Evolutionary conservation across 306 rosid species (phyloP).

Genomic region (Vigna nakashimae): DNA sequence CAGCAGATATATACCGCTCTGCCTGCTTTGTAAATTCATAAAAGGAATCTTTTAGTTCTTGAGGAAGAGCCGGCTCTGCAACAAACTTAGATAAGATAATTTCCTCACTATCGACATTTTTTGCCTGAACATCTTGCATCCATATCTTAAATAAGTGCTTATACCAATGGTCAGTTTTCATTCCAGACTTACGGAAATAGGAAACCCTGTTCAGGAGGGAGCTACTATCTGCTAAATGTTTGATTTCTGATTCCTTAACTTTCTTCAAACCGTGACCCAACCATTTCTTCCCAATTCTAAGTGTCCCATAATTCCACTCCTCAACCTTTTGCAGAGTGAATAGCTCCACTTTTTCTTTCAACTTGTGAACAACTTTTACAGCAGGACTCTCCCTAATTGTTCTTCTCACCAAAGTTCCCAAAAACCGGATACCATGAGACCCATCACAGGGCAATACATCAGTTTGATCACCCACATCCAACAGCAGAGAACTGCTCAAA

Average conservation of each 20-base stretch:
- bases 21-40: slow-evolving; percentile 67
- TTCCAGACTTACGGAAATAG: slow-evolving; percentile 76
- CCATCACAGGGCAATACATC: slow-evolving; percentile 66
- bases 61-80: slow-evolving; percentile 79
- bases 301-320: slow-evolving; percentile 75
- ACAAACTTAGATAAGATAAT: slow-evolving; percentile 64
- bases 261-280: slow-evolving; percentile 89
- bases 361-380: slow-evolving; percentile 79
- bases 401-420: slow-evolving; percentile 72
- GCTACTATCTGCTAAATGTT: slow-evolving; percentile 66
- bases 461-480: slow-evolving; percentile 60
- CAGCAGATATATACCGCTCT: slow-evolving; percentile 74
- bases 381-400: slow-evolving; percentile 68
- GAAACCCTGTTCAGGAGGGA: slow-evolving; percentile 70
- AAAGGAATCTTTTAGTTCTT: slow-evolving; percentile 70
- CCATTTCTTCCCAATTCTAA: slow-evolving; percentile 89
- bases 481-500: slow-evolving; percentile 66
- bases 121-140: slow-evolving; percentile 76
- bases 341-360: slow-evolving; percentile 78
- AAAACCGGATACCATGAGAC: slow-evolving; percentile 55
- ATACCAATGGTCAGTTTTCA: slow-evolving; percentile 99
- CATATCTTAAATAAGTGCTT: slow-evolving; percentile 78
- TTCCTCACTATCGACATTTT: slow-evolving; percentile 66
- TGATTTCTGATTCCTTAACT: slow-evolving; percentile 91
- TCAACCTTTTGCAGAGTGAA: slow-evolving; percentile 77